These are phyloP conservation scores for Debaryomycetaceae sp. DNA, from an alignment of 1,139 yeast genomes.

Conservation along the genomic window DNA sequence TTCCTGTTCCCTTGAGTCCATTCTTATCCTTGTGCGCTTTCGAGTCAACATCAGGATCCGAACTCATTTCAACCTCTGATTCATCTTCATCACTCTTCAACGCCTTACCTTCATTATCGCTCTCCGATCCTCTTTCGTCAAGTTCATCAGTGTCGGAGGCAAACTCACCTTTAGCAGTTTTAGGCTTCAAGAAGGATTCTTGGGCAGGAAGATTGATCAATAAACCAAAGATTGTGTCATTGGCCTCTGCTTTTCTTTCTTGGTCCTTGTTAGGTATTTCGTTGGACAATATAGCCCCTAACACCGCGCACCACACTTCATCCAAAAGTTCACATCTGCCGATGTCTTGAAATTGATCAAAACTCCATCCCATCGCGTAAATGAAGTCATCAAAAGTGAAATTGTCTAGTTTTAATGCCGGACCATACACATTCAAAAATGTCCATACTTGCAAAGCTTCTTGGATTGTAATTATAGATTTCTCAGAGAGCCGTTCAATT, in stretches of 20 bases:
- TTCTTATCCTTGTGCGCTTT: not conserved
- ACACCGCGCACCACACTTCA: constrained; percentile 68
- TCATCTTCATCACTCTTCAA: constrained; percentile 8
- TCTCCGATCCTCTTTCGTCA: constrained; percentile 3
- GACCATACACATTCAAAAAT: constrained; percentile 68
- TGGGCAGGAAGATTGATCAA: constrained; percentile 41
- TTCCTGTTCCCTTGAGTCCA: not conserved
- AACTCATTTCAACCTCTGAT: constrained; percentile 9
- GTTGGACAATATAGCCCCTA: constrained; percentile 44
- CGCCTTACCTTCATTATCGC: constrained; percentile 7
- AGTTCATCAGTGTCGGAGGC: constrained; percentile 1
- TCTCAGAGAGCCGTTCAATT: constrained; percentile 18
- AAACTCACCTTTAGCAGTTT: not conserved
- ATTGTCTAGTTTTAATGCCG: constrained; percentile 60
- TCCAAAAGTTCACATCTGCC: constrained; percentile 57
- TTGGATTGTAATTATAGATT: constrained; percentile 17
- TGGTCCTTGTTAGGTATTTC: constrained; percentile 21
- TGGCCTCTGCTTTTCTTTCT: constrained; percentile 15
- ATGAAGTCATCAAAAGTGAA: constrained; percentile 79
- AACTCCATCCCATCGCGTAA: constrained; percentile 57
- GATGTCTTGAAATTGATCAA: constrained; percentile 36
- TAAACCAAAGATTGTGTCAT: constrained; percentile 33
- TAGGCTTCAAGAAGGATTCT: constrained; percentile 19
- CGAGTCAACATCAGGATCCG: constrained; percentile 10
- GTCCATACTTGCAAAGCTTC: constrained; percentile 70